Conservation (phyloP, 257 asterid species). For the Agastache rugosa region DNA sequence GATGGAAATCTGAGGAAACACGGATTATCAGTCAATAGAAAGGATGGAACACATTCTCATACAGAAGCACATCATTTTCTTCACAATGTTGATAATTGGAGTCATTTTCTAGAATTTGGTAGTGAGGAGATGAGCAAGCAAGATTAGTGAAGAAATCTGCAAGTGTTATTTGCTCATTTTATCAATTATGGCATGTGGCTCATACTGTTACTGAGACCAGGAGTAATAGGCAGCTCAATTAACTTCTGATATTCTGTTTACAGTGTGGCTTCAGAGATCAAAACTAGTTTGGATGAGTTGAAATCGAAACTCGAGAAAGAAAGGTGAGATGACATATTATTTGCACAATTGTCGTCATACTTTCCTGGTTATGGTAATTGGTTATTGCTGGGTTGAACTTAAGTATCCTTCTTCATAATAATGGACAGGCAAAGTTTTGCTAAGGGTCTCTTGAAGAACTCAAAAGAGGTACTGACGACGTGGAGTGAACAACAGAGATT, state of each 20-base stretch:
- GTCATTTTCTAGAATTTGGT: slow-evolving; percentile 11
- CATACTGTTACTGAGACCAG: slow-evolving; percentile 7
- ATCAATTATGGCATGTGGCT: slow-evolving; percentile 16
- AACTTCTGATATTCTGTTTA: slow-evolving; percentile 22
- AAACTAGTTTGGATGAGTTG: slow-evolving; percentile 72
- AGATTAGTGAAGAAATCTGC: not conserved
- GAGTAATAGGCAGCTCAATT: slow-evolving; percentile 17
- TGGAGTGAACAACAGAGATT: slow-evolving; percentile 20
- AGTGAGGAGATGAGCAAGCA: slow-evolving; percentile 18
- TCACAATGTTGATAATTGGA: slow-evolving; percentile 16
- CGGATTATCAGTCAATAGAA: not conserved
- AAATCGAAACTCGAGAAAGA: slow-evolving; percentile 85
- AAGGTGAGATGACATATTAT: slow-evolving; percentile 59
- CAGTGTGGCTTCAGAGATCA: slow-evolving; percentile 85
- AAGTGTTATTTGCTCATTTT: slow-evolving; percentile 11
- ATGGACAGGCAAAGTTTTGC: slow-evolving; percentile 81
- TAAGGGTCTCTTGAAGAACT: slow-evolving; percentile 82
- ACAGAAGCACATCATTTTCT: slow-evolving; percentile 14
- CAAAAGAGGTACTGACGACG: slow-evolving; percentile 72
- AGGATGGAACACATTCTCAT: slow-evolving; percentile 7
- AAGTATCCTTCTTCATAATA: slow-evolving; percentile 32
- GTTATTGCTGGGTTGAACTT: slow-evolving; percentile 17
- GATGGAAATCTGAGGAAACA: not conserved
- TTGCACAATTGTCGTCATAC: slow-evolving; percentile 26
- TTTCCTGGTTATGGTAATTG: slow-evolving; percentile 21